Conservation (phyloP, 306 rosid species). For the Prunus fruticosa region DNA sequence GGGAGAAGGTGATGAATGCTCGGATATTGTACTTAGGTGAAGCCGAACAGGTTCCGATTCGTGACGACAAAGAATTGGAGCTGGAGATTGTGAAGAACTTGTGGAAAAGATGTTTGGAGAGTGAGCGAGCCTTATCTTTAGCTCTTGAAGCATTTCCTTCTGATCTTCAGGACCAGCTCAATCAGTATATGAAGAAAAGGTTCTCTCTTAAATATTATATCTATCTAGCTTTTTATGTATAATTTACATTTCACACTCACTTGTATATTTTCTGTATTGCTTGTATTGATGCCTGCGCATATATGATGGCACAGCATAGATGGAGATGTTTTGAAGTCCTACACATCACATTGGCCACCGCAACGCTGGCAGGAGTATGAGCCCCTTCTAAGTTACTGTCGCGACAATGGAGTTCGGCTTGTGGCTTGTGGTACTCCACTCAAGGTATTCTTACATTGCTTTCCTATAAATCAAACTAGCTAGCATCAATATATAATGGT, state of each 20-base stretch:
- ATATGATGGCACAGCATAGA: constrained; percentile 64
- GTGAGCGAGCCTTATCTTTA: constrained; percentile 56
- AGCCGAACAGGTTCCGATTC: constrained; percentile 90
- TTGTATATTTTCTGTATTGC: constrained; percentile 17
- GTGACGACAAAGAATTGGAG: constrained; percentile 90
- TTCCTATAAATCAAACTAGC: background rate
- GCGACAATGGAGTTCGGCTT: constrained; percentile 65
- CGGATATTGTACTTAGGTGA: constrained; percentile 84
- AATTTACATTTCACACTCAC: background rate
- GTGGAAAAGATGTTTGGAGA: constrained; percentile 54
- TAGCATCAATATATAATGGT: background rate
- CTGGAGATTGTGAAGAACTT: constrained; percentile 72
- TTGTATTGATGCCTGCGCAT: constrained; percentile 13
- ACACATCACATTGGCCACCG: constrained; percentile 67
- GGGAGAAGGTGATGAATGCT: constrained; percentile 94
- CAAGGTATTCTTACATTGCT: constrained; percentile 40
- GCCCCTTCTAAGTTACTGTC: constrained; percentile 80
- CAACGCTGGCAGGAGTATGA: constrained; percentile 91
- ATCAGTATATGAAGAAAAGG: constrained; percentile 70
- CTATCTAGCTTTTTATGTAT: background rate
- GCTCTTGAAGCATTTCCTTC: constrained; percentile 83
- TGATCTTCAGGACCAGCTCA: constrained; percentile 71
- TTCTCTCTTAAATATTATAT: constrained; percentile 4
- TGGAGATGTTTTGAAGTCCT: constrained; percentile 70
- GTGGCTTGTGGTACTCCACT: constrained; percentile 87